phyloP scores from a whole-genome alignment of 768 basidiomycete species.

The Tremella yokohamensis region DNA sequence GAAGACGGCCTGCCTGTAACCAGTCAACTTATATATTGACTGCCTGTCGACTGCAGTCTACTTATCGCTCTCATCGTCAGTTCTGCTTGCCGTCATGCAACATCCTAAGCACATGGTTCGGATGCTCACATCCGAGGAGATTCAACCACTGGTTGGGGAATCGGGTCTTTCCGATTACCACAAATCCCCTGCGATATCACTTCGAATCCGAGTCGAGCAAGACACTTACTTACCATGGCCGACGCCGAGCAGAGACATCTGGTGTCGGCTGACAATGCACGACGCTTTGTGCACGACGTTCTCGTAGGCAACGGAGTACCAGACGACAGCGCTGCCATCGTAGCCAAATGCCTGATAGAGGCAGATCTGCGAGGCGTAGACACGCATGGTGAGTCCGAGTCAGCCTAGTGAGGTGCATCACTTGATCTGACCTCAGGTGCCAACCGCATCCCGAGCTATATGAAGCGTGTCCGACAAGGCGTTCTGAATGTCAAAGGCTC shows the following conservation, averaged over 20 bases:
- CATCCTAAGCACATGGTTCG: too few relatives aligned
- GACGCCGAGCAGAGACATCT: not conserved
- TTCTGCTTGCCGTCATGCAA: too few relatives aligned
- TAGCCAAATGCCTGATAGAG: slow-evolving; percentile 1
- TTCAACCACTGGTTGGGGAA: too few relatives aligned
- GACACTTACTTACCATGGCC: too few relatives aligned
- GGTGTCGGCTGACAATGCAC: not conserved
- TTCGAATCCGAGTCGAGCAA: too few relatives aligned
- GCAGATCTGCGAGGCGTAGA: not conserved
- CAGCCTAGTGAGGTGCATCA: not conserved
- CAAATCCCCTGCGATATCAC: too few relatives aligned
- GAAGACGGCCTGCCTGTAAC: too few relatives aligned
- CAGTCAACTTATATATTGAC: too few relatives aligned
- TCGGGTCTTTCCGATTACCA: too few relatives aligned
- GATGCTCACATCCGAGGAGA: too few relatives aligned
- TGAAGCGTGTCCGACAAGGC: slow-evolving; percentile 2
- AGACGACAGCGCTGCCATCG: not conserved
- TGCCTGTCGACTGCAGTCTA: too few relatives aligned
- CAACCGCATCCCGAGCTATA: not conserved
- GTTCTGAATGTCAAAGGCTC: not conserved
- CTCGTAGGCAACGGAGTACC: not conserved
- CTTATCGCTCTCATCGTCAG: too few relatives aligned
- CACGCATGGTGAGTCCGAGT: not conserved
- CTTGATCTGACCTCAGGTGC: not conserved
- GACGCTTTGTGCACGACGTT: not conserved